Evolutionary conservation across 2,329 filamentous ascomycete genomes (phyloP), one percentile per base, ranked within the genome.

Genomic region (Drechslerella coelobrocha): DNA sequence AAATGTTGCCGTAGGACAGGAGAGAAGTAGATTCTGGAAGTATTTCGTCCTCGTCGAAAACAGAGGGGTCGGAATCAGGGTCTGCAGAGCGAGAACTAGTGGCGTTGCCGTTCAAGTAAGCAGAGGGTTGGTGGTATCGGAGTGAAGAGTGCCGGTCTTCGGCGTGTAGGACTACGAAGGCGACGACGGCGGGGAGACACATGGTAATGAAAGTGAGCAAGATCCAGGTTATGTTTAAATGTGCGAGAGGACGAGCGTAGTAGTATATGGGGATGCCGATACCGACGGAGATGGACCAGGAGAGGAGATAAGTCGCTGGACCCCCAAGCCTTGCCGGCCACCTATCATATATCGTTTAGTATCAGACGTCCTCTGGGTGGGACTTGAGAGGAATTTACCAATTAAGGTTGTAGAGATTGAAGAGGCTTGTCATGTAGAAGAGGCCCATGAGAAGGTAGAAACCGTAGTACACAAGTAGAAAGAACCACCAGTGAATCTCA

Each of bases 401-500:
- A 78, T 89, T 89, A 62, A 89, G 80, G 72, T 84, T 86, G 80
- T 89, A 89, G 21, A 89, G 81, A 75, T 89, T 89, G 77, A 89
- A 89, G 3, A 89, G 83, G 76, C 88, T 89, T 51, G 87, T 89
- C 76, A 89, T 88, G 86, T 86, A 89, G 71, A 88, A 84, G 74
- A 89, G 79, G 1, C 86, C 87, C 2, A 85, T 87, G 23, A 88
- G 76, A 76, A 87, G 88, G 78, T 89, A 89, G 74, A 88, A 84
- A 62, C 86, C 85, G 77, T 89, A 89, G 79, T 88, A 89, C 62
- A 88, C 84, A 52, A 88, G 83, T 37, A 89, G 80, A 76, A 89
- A 89, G 81, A 88, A 88, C 86, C 87, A 89, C 76, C 89, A 89
- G 79, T 87, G 88, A 74, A 89, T 83, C 72, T 84, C 83, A 2